Conservation (phyloP, 176 grass and related monocot genomes). For the Oryza meyeriana region DNA sequence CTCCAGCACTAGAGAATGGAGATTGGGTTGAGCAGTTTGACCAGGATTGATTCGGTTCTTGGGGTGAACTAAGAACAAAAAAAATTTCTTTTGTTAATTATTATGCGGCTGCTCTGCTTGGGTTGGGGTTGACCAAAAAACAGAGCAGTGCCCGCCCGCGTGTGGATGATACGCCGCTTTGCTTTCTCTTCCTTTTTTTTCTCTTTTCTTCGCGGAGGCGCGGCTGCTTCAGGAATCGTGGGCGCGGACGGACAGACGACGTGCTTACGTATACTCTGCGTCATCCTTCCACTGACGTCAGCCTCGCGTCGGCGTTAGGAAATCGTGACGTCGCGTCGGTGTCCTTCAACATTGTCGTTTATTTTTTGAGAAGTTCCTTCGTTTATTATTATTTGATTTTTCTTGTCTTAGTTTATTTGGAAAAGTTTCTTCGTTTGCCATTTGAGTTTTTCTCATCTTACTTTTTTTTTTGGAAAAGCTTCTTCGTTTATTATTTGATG, state of each 20-base stretch:
- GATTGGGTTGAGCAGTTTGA: not conserved
- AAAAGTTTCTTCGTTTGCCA: no score
- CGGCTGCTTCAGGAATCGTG: not conserved
- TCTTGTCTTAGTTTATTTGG: no score
- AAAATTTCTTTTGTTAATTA: not conserved
- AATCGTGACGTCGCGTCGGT: not conserved
- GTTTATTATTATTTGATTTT: no score
- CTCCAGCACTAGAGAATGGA: not conserved
- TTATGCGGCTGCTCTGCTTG: not conserved
- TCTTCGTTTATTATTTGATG: no score
- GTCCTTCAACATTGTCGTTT: no score
- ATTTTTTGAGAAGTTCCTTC: no score
- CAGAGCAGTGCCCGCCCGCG: no score
- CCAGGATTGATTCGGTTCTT: not conserved
- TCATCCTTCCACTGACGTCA: conserved; percentile 6
- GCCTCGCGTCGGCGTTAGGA: not conserved
- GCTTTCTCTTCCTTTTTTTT: not conserved
- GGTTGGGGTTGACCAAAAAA: not conserved
- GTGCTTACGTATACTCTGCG: conserved; percentile 3
- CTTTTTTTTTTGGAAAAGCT: no score
- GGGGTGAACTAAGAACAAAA: not conserved
- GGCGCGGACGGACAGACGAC: not conserved
- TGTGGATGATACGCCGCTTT: not conserved
- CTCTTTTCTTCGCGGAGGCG: not conserved
- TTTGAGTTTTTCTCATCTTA: no score